phyloP scores from a whole-genome alignment of 768 basidiomycete species.

The Peribolospora kevripleyi region DNA sequence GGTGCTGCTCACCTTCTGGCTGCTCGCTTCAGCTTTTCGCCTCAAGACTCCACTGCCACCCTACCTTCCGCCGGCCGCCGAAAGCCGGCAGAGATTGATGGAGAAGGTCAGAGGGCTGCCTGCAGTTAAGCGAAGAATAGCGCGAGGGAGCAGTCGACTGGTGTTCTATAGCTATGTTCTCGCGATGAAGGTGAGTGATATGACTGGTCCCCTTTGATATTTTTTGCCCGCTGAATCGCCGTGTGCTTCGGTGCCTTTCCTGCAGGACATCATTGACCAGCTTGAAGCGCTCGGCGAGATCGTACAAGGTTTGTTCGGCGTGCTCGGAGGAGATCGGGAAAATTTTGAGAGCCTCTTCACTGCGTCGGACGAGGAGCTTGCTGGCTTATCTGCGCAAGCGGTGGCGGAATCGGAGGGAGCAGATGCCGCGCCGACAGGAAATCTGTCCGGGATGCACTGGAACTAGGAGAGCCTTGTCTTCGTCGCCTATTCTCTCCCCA shows the following conservation, averaged over 20 bases:
- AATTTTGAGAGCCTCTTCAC: slow-evolving; percentile 65
- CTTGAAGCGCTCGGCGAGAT: slow-evolving; percentile 56
- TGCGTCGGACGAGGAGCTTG: not conserved
- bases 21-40: slow-evolving; percentile 49
- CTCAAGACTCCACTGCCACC: slow-evolving; percentile 85
- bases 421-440: too few relatives aligned
- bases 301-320: slow-evolving; percentile 74
- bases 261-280: slow-evolving; percentile 54
- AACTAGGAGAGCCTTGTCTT: not conserved
- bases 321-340: slow-evolving; percentile 55
- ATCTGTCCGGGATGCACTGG: too few relatives aligned
- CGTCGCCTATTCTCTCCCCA: not conserved
- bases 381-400: too few relatives aligned
- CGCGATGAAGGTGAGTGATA: slow-evolving; percentile 38
- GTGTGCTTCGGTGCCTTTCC: not conserved
- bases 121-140: slow-evolving; percentile 63
- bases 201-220: not conserved
- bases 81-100: slow-evolving; percentile 55
- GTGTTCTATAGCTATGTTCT: slow-evolving; percentile 84
- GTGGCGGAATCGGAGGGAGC: too few relatives aligned
- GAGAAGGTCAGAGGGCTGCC: slow-evolving; percentile 58
- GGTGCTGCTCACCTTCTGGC: slow-evolving; percentile 70
- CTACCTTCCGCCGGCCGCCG: slow-evolving; percentile 79
- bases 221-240: not conserved
- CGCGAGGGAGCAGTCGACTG: slow-evolving; percentile 50